Conservation (phyloP, 768 basidiomycete species). For the Hydnomerulius pinastri region DNA sequence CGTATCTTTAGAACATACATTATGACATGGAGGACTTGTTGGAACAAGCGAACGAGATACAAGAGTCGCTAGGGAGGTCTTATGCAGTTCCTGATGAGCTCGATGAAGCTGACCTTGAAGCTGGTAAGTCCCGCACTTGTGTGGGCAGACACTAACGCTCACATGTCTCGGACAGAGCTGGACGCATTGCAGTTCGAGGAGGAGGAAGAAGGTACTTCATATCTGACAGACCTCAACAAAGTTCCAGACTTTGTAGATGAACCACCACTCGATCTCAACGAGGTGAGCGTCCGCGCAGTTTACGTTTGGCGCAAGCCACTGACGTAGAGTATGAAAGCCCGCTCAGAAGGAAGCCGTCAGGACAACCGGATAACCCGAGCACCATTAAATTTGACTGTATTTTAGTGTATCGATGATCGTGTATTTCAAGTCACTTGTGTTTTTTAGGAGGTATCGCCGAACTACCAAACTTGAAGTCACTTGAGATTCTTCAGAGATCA, state of each 20-base stretch:
- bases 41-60: conserved; percentile 97
- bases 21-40: conserved; percentile 98
- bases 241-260: conserved; percentile 93
- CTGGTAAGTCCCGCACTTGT: conserved; percentile 56
- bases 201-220: conserved; percentile 89
- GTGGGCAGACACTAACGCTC: not conserved
- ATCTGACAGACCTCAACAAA: conserved; percentile 83
- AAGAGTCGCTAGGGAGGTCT: conserved; percentile 89
- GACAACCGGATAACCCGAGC: conserved; percentile 39
- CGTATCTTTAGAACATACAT: conserved; percentile 76
- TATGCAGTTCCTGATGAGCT: conserved; percentile 97
- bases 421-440: no score
- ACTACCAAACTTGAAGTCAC: no score
- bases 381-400: not conserved
- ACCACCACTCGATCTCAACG: conserved; percentile 67
- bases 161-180: conserved; percentile 61
- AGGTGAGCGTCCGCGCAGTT: conserved; percentile 44
- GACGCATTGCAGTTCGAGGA: conserved; percentile 92
- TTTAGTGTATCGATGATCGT: conserved; percentile 9
- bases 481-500: no score
- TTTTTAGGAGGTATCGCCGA: no score
- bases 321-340: conserved; percentile 33
- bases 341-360: conserved; percentile 57
- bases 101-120: conserved; percentile 96
- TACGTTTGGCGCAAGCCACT: not conserved